A percentile compares a stretch with the other conserved stretches of the same genome.
Conservation (phyloP, 164 flowering plant genomes). For the Umbellularia californica region DNA sequence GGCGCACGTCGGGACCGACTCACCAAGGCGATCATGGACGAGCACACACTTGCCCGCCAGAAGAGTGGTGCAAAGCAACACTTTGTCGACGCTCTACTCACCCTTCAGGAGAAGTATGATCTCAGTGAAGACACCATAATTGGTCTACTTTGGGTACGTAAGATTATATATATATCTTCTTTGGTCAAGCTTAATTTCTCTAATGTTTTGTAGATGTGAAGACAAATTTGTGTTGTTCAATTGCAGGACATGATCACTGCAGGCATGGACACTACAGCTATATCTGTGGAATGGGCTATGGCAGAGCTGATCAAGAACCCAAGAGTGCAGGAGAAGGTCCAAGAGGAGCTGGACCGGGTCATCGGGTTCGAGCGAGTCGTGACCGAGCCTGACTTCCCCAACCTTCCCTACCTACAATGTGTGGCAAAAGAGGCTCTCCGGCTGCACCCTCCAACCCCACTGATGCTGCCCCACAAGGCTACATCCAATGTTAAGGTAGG, state of each 20-base stretch:
- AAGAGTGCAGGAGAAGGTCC: constrained; percentile 33
- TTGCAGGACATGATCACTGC: constrained; percentile 44
- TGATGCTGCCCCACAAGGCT: constrained; percentile 44
- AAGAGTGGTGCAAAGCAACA: constrained; percentile 21
- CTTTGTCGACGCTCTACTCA: constrained; percentile 28
- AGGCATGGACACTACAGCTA: constrained; percentile 39
- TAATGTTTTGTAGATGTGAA: not conserved
- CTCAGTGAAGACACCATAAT: constrained; percentile 23
- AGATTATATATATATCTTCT: not conserved
- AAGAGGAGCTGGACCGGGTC: constrained; percentile 36
- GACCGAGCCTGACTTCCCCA: constrained; percentile 31
- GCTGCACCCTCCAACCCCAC: constrained; percentile 39
- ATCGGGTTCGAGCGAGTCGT: constrained; percentile 30
- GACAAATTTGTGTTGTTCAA: not conserved
- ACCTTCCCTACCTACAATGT: constrained; percentile 34
- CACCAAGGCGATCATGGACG: constrained; percentile 24
- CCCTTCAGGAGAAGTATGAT: constrained; percentile 24
- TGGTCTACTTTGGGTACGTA: constrained; percentile 27
- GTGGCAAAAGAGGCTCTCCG: constrained; percentile 35
- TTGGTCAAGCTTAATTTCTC: not conserved
- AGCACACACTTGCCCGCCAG: constrained; percentile 13
- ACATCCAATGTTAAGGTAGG: constrained; percentile 29
- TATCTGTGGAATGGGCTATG: constrained; percentile 40
- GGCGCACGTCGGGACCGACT: constrained; percentile 14
- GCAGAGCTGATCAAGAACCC: constrained; percentile 39